Conservation (phyloP, 2,329 filamentous ascomycete species). For the Achaetomium macrosporum region DNA sequence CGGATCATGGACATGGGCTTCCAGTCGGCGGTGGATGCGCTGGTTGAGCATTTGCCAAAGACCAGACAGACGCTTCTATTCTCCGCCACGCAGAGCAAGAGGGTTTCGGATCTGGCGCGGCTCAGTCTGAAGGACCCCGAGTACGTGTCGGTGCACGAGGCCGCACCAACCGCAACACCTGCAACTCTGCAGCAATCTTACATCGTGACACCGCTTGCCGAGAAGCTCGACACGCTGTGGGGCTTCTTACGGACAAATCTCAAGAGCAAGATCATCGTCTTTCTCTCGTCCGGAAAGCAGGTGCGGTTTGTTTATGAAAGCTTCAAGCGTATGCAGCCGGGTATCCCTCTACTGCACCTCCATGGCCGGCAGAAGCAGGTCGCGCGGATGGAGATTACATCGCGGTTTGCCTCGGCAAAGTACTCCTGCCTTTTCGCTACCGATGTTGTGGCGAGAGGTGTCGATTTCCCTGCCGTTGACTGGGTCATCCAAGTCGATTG, state of each 20-base stretch:
- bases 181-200: constrained; percentile 85
- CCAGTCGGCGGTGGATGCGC: constrained; percentile 80
- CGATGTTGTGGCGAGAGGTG: constrained; percentile 86
- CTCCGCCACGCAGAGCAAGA: constrained; percentile 92
- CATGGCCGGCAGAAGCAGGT: constrained; percentile 92
- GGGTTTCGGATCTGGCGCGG: constrained; percentile 84
- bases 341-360: constrained; percentile 86
- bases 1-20: constrained; percentile 98
- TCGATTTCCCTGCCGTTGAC: constrained; percentile 94
- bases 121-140: constrained; percentile 85
- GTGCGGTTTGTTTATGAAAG: constrained; percentile 94
- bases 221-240: constrained; percentile 89
- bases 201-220: constrained; percentile 72
- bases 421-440: constrained; percentile 89
- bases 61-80: constrained; percentile 88
- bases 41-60: constrained; percentile 83
- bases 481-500: constrained; percentile 99
- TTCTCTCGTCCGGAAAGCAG: constrained; percentile 91
- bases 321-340: constrained; percentile 88
- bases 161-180: constrained; percentile 73
- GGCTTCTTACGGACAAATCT: constrained; percentile 88
- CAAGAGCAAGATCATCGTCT: constrained; percentile 92
- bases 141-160: constrained; percentile 90
- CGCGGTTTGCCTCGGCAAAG: constrained; percentile 73
- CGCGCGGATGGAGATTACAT: constrained; percentile 80